A percentile compares a stretch with the other conserved stretches of the same genome.
Evolutionary conservation across 768 basidiomycete species (phyloP).

Genomic region (Trametes punicea): DNA sequence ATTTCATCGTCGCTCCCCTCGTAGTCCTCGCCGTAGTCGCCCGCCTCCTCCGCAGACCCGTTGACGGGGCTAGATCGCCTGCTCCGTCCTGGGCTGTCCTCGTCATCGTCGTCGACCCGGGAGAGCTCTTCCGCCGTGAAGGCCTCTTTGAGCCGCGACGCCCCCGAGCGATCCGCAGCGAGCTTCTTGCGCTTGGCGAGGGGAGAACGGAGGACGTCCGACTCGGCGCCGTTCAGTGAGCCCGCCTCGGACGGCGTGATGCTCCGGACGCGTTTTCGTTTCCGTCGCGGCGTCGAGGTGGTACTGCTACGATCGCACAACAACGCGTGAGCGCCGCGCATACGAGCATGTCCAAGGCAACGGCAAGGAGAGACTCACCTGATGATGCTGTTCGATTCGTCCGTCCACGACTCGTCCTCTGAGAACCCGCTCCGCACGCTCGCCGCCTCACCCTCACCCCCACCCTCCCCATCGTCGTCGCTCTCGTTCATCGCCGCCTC

Average conservation of each 20-base stretch:
- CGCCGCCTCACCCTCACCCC: slow-evolving; percentile 17
- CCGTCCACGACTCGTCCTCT: slow-evolving; percentile 51
- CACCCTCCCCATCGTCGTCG: slow-evolving; percentile 55
- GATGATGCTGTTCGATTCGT: slow-evolving; percentile 46
- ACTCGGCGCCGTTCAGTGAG: slow-evolving; percentile 32
- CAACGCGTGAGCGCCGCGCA: no score
- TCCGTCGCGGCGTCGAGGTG: slow-evolving; percentile 43
- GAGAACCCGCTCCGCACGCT: slow-evolving; percentile 36
- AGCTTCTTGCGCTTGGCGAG: slow-evolving; percentile 80
- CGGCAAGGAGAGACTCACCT: slow-evolving; percentile 31
- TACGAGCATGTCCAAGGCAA: neutral
- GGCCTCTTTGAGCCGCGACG: slow-evolving; percentile 66
- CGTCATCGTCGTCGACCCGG: slow-evolving; percentile 9
- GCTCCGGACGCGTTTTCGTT: slow-evolving; percentile 70
- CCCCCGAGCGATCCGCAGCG: slow-evolving; percentile 58
- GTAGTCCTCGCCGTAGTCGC: slow-evolving; percentile 39
- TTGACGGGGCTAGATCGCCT: slow-evolving; percentile 12
- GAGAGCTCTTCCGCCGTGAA: slow-evolving; percentile 21
- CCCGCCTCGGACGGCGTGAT: slow-evolving; percentile 64
- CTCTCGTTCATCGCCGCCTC: slow-evolving; percentile 84
- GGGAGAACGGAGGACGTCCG: slow-evolving; percentile 58
- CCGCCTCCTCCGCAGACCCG: slow-evolving; percentile 20
- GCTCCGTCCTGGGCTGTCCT: neutral
- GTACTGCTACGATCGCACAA: slow-evolving; percentile 26
- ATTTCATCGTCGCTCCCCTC: slow-evolving; percentile 44